Percentiles rank a stretch among this genome's conserved stretches.
These are phyloP conservation scores for Encephalitozoon cuniculi DNA, from an alignment of 371 early-diverging fungal genomes.

Conservation along the genomic window DNA sequence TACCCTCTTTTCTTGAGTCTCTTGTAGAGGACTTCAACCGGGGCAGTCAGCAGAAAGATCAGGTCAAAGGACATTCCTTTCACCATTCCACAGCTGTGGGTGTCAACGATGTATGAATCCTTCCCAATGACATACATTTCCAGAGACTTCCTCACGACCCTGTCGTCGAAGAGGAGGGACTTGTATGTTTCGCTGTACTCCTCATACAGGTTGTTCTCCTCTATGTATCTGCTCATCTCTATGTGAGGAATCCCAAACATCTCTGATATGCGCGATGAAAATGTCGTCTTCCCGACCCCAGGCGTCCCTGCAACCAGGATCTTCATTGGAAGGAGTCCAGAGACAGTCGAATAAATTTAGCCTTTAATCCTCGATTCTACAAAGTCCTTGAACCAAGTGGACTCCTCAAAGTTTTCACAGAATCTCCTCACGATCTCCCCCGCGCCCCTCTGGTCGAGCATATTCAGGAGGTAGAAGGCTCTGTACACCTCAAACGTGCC, in stretches of 20 bases:
- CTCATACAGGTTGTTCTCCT: slow-evolving; percentile 72
- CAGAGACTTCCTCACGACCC: slow-evolving; percentile 65
- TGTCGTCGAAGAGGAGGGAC: slow-evolving; percentile 78
- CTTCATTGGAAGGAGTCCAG: slow-evolving; percentile 60
- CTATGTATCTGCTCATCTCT: slow-evolving; percentile 76
- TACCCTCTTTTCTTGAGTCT: slow-evolving; percentile 77
- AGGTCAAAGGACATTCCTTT: slow-evolving; percentile 73
- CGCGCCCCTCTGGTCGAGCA: slow-evolving; percentile 15
- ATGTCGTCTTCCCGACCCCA: slow-evolving; percentile 90
- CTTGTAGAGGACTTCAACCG: slow-evolving; percentile 70
- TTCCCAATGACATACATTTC: slow-evolving; percentile 28
- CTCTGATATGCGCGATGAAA: slow-evolving; percentile 69
- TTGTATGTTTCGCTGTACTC: slow-evolving; percentile 76
- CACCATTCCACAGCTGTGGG: slow-evolving; percentile 54
- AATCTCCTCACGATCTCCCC: slow-evolving; percentile 14
- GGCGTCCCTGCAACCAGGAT: slow-evolving; percentile 93
- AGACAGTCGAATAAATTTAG: background rate
- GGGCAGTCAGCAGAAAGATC: slow-evolving; percentile 75
- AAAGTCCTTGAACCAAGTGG: background rate
- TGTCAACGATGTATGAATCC: slow-evolving; percentile 55
- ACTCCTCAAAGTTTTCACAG: slow-evolving; percentile 6
- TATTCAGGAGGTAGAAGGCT: slow-evolving; percentile 41
- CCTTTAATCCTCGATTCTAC: background rate
- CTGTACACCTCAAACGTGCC: slow-evolving; percentile 20
- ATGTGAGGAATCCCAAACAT: slow-evolving; percentile 67